Evolutionary conservation across 2,329 filamentous ascomycete species (phyloP), one percentile per base, ranked within the genome.

Genomic region (Chrysoporthe cubensis): DNA sequence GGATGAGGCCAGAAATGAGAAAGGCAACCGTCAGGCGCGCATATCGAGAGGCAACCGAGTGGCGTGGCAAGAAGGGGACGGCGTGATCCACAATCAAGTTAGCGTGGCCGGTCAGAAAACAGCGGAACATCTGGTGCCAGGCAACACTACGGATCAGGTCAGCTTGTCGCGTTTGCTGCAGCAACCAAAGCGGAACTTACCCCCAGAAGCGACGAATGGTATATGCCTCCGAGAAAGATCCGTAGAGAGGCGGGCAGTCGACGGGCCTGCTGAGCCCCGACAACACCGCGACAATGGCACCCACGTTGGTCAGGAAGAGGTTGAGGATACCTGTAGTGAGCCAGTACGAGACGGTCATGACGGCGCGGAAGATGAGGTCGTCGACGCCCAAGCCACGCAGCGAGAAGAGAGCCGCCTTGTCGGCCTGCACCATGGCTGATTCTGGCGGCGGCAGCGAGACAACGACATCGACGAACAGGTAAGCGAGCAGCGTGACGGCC

Each of bases 51-150:
- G 37, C 37, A 13, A 13, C 58, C 8, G 64, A 62, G 32, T 46
- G 64, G 13, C 48, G 64, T 26, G 48, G 37, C 40, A 62, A 21
- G 26, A 66, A 66, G 0, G 64, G 64, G 11, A 66, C 58, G 14
- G 40, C 16, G 6, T 66, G 18, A 16, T 62, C 58, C 4, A 48
- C 58, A 18, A 66, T 46, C 18, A 66, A 37, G 2, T 18, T 62
- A 26, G 64, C 64, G 18, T 62, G 64, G 4, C 64, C 64, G 2
- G 64, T 66, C 32, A 66, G 32, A 21, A 66, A 57, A 42, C 6
- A 46, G 40, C 64, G 64, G 16, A 66, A 62, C 46, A 66, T 66
- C 48, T 66, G 64, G 48, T 66, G 64, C 58, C 64, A 66, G 14
- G 48, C 56, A 42, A 62, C 4, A 46, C 64, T 66, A 9, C 26